Conservation (phyloP, 208 protist species). For the Trypanosoma avium region DNA sequence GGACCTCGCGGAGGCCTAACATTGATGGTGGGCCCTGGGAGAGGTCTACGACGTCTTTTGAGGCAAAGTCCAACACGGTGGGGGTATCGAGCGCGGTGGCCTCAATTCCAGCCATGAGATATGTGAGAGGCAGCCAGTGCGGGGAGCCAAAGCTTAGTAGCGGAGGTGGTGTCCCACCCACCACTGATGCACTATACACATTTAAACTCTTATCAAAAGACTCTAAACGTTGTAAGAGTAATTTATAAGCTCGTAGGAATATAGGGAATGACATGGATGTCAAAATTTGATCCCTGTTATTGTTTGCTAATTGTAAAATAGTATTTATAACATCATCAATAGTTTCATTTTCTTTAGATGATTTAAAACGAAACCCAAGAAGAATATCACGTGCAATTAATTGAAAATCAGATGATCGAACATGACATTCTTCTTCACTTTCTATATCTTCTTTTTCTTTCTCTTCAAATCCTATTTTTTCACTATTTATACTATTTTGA, state of each 20-base stretch:
- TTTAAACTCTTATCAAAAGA: neutral
- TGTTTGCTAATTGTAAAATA: neutral
- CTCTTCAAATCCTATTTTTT: neutral
- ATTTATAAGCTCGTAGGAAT: slow-evolving; percentile 11
- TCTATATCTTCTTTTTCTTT: neutral
- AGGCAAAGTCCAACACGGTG: neutral
- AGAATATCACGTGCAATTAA: slow-evolving; percentile 13
- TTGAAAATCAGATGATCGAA: slow-evolving; percentile 11
- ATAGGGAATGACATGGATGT: neutral
- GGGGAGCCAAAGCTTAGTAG: slow-evolving; percentile 14
- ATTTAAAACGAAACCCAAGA: slow-evolving; percentile 4
- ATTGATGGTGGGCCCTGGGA: slow-evolving; percentile 7
- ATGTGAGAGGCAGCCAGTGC: slow-evolving; percentile 19
- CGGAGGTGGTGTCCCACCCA: neutral
- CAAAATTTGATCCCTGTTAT: neutral
- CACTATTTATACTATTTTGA: neutral
- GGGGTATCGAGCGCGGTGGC: neutral
- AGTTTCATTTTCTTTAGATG: neutral
- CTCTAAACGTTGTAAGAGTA: slow-evolving; percentile 3
- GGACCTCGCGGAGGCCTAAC: neutral
- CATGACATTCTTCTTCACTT: neutral
- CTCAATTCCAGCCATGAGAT: slow-evolving; percentile 18
- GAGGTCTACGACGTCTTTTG: slow-evolving; percentile 18
- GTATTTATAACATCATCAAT: slow-evolving; percentile 7
- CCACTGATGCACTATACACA: neutral